Evolutionary conservation across 108 stramenopile species (phyloP).

Genomic region (Craspedostauros australis): DNA sequence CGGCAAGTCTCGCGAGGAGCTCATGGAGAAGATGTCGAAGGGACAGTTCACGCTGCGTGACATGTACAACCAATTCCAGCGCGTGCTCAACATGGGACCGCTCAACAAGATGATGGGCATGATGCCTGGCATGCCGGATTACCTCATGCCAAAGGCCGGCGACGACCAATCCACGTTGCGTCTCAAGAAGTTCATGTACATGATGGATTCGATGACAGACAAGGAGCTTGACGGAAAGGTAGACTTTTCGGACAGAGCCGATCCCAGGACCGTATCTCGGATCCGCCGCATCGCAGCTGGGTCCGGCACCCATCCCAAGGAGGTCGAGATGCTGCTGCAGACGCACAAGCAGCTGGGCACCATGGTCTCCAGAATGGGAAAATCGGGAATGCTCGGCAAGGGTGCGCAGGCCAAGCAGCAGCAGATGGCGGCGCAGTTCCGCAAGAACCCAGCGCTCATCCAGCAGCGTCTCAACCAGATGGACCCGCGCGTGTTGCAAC

Average conservation of each 20-base stretch:
- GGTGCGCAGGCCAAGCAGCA: conserved; percentile 63
- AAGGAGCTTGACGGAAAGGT: conserved; percentile 92
- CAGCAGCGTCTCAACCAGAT: conserved; percentile 80
- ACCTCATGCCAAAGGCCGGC: conserved; percentile 59
- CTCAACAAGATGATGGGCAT: conserved; percentile 92
- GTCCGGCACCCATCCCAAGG: conserved; percentile 81
- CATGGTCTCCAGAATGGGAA: conserved; percentile 90
- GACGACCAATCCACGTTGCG: conserved; percentile 59
- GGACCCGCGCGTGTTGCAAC: conserved; percentile 76
- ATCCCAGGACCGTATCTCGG: conserved; percentile 44
- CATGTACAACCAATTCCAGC: conserved; percentile 92
- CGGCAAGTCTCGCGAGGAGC: conserved; percentile 61
- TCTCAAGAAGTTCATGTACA: conserved; percentile 89
- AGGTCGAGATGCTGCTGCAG: conserved; percentile 82
- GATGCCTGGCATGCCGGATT: conserved; percentile 92
- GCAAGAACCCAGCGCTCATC: conserved; percentile 72
- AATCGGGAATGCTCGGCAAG: conserved; percentile 82
- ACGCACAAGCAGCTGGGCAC: conserved; percentile 87
- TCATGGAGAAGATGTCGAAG: conserved; percentile 84
- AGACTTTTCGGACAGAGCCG: conserved; percentile 55
- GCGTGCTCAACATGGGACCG: conserved; percentile 87
- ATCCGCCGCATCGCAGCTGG: conserved; percentile 89
- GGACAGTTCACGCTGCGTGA: conserved; percentile 95
- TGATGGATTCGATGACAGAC: conserved; percentile 96
- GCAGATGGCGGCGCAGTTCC: conserved; percentile 77